A percentile compares a stretch with the other conserved stretches of the same genome.
These are phyloP conservation scores for Diplosphaera chodatii DNA, from an alignment of 139 green algal species.

Conservation along the genomic window DNA sequence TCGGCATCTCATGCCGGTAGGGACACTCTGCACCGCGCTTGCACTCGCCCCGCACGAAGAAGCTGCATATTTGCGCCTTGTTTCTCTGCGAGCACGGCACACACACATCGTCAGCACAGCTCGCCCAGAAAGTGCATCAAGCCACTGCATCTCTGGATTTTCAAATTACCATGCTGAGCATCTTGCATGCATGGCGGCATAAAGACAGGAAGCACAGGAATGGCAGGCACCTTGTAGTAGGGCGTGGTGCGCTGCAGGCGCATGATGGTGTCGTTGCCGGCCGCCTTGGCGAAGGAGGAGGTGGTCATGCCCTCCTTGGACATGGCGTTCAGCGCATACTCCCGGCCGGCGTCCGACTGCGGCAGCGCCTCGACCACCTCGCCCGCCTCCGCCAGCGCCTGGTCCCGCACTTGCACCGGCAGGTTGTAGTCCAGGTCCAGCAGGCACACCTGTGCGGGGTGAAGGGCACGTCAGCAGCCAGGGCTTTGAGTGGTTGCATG, in stretches of 20 bases:
- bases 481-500: background rate
- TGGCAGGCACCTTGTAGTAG: constrained; percentile 83
- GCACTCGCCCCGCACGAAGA: constrained; percentile 90
- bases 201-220: no score
- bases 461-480: background rate
- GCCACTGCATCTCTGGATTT: background rate
- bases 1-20: constrained; percentile 86
- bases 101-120: background rate
- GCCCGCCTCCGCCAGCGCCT: constrained; percentile 53
- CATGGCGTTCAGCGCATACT: constrained; percentile 64
- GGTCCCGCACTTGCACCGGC: constrained; percentile 84
- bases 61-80: constrained; percentile 86
- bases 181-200: no score
- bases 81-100: constrained; percentile 67
- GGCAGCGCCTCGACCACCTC: constrained; percentile 53
- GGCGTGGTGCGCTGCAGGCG: constrained; percentile 82
- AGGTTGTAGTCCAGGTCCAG: constrained; percentile 95
- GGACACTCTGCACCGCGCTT: constrained; percentile 93
- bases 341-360: constrained; percentile 3
- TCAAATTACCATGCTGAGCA: no score
- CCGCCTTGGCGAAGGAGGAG: constrained; percentile 35
- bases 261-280: constrained; percentile 27
- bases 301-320: constrained; percentile 57
- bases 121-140: no score
- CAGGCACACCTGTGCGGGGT: constrained; percentile 77